Percentiles rank a stretch among this genome's conserved stretches.
Evolutionary conservation across 2,329 filamentous ascomycete species (phyloP).

Genomic region (Neofusicoccum kwambonambiense): DNA sequence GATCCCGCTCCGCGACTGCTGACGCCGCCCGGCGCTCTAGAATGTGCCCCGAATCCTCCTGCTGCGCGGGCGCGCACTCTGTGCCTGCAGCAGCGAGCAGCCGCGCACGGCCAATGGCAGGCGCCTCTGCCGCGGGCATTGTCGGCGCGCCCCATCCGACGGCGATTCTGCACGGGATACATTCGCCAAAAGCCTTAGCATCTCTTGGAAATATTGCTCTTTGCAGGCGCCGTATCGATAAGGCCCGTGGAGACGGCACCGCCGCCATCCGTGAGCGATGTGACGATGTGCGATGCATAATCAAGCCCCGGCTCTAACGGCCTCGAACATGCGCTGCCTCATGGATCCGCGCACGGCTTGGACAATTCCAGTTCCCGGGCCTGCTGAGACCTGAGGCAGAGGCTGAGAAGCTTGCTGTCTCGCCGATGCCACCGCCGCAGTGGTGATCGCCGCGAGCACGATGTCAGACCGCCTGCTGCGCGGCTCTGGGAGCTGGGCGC

Average conservation of each 20-base stretch:
- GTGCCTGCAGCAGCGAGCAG: neutral
- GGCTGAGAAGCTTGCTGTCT: neutral
- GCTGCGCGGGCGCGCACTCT: neutral
- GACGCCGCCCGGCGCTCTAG: neutral
- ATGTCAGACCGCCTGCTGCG: neutral
- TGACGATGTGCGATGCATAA: conserved; percentile 2
- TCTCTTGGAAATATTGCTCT: neutral
- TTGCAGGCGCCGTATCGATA: neutral
- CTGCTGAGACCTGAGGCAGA: neutral
- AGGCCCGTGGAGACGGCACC: neutral
- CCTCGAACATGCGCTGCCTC: conserved; percentile 8
- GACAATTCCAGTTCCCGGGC: neutral
- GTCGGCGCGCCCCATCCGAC: neutral
- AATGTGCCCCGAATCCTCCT: neutral
- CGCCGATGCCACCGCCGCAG: neutral
- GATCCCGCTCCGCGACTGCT: neutral
- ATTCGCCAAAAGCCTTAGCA: neutral
- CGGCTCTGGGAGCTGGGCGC: too few relatives aligned
- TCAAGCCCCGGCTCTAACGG: neutral
- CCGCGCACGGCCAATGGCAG: neutral
- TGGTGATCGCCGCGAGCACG: neutral
- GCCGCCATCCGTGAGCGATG: neutral
- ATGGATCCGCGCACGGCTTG: neutral
- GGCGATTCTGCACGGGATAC: neutral
- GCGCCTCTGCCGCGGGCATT: neutral